Evolutionary conservation across 495 filamentous ascomycete species (phyloP).

Genomic region (Venustampulla echinocandica): DNA sequence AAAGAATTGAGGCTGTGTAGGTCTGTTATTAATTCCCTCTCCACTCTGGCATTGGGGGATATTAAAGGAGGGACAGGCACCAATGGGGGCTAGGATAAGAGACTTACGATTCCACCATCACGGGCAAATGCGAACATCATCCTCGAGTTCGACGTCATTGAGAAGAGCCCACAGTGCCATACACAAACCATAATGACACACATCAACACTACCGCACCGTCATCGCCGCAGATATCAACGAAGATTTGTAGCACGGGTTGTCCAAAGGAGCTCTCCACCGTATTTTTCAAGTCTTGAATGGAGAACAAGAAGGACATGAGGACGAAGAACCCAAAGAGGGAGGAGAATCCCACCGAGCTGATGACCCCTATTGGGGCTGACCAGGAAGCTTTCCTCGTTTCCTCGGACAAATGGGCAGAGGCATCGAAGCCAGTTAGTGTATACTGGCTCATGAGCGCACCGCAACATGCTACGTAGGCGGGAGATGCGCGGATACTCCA

Average conservation of each 20-base stretch:
- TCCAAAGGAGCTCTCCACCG: constrained; percentile 31
- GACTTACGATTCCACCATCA: constrained; percentile 40
- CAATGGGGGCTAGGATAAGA: constrained; percentile 13
- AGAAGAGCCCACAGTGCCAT: constrained; percentile 53
- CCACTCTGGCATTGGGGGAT: no score
- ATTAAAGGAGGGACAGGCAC: no score
- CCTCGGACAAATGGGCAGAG: constrained; percentile 50
- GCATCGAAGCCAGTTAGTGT: constrained; percentile 50
- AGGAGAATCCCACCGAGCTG: constrained; percentile 46
- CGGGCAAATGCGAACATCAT: constrained; percentile 57
- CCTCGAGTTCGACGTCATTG: constrained; percentile 49
- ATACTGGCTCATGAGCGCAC: constrained; percentile 47
- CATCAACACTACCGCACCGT: constrained; percentile 48
- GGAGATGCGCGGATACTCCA: constrained; percentile 43
- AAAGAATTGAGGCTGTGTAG: constrained; percentile 32
- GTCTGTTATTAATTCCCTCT: neutral
- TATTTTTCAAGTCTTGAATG: constrained; percentile 45
- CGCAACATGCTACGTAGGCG: constrained; percentile 47
- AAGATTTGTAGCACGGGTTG: constrained; percentile 53
- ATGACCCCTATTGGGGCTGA: constrained; percentile 53
- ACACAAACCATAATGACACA: constrained; percentile 51
- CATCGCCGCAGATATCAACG: constrained; percentile 44
- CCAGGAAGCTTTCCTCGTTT: constrained; percentile 52
- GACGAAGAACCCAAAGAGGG: constrained; percentile 57
- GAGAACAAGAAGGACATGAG: constrained; percentile 49